A percentile compares a stretch with the other conserved stretches of the same genome.
Conservation (phyloP, 345 rosid species). For the Citrus australasica region DNA sequence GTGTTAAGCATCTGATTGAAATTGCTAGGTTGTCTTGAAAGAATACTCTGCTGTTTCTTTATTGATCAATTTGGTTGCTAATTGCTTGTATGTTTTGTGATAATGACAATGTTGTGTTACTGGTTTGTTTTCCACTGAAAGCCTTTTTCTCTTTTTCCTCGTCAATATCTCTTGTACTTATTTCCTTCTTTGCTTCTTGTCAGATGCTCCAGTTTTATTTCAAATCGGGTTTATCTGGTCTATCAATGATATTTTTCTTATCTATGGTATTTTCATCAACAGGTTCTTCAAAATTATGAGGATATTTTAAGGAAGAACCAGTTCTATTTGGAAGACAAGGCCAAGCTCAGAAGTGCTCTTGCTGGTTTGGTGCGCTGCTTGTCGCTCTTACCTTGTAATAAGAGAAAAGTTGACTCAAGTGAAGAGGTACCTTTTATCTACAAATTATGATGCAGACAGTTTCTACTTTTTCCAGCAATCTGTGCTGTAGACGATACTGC, state of each 20-base stretch:
- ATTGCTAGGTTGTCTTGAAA: constrained; percentile 2
- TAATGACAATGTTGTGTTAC: not conserved
- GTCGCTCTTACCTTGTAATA: constrained; percentile 53
- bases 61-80: not conserved
- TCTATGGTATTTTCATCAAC: constrained; percentile 10
- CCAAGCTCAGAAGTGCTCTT: constrained; percentile 63
- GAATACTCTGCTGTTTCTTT: not conserved
- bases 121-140: not conserved
- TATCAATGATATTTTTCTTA: not conserved
- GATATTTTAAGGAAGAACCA: constrained; percentile 62
- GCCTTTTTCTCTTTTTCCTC: not conserved
- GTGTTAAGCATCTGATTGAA: not conserved
- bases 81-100: not conserved
- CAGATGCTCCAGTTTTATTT: not conserved
- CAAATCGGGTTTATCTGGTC: not conserved
- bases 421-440: constrained; percentile 38
- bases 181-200: not conserved
- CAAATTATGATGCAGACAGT: not conserved
- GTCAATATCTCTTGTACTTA: not conserved
- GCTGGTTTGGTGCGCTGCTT: constrained; percentile 73
- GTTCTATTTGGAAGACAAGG: constrained; percentile 64
- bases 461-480: not conserved
- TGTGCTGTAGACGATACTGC: not conserved
- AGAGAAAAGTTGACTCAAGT: constrained; percentile 27
- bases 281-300: constrained; percentile 83